Base-by-base conservation (phyloP, 2,329 filamentous ascomycete species). In the Thelonectria blattea region DNA sequence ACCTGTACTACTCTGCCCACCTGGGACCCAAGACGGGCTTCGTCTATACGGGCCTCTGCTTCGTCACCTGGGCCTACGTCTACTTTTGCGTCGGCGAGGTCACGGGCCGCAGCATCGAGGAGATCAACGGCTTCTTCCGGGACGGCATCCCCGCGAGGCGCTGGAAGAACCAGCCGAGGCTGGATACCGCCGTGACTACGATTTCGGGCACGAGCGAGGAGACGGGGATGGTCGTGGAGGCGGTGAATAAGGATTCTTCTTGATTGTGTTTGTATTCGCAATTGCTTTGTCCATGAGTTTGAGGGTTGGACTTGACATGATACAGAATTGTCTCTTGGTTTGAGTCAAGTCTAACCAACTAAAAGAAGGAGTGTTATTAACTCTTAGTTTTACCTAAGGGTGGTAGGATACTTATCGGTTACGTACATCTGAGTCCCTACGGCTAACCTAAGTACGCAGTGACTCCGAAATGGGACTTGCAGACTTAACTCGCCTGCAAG, bases 21-120 rank as follows among this genome's bases (percentile, higher is more conserved):
- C 65, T 78, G 0, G 76, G 77, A 0, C 76, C 77, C 3, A 77
- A 74, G 73, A 73, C 74, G 2, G 77, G 76, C 3, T 75, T 78
- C 48, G 68, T 78, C 1, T 78, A 76, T 43, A 72, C 74, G 0
- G 76, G 74, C 0, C 60, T 73, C 3, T 73, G 70, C 43, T 71
- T 72, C 20, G 64, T 76, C 22, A 74, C 75, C 0, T 63, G 70
- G 54, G 65, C 73, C 1, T 79, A 79, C 54, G 74, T 78, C 1
- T 76, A 72, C 27, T 75, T 76, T 51, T 76, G 75, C 22, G 74
- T 76, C 0, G 71, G 73, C 0, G 73, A 74, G 48, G 69, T 70
- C 2, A 71, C 60, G 3, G 72, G 72, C 0, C 65, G 71, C 0
- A 70, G 64, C 39, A 73, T 73, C 1, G 68, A 72, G 43, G 72